These are phyloP conservation scores for Pythium aphanidermatum DNA, from an alignment of 352 stramenopile species.

Conservation along the genomic window DNA sequence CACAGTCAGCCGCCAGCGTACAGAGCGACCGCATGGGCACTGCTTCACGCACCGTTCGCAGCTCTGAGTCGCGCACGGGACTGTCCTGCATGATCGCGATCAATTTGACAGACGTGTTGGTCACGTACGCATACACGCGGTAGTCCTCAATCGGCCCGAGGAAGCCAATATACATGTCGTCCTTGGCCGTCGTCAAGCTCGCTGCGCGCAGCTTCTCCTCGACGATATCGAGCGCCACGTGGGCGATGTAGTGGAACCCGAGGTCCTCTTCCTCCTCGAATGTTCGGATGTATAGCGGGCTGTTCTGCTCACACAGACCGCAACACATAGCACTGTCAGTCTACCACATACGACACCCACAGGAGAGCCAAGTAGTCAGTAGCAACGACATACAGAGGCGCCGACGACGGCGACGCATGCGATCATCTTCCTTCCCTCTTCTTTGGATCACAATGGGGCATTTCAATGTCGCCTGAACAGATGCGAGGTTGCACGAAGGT, in stretches of 20 bases:
- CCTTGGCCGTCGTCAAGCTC: slow-evolving; percentile 43
- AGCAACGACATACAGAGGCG: slow-evolving; percentile 45
- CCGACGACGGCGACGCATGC: slow-evolving; percentile 76
- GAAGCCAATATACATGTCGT: slow-evolving; percentile 86
- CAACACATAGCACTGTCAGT: not conserved
- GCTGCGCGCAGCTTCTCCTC: slow-evolving; percentile 66
- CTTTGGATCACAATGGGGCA: too few relatives aligned
- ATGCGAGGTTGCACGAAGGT: slow-evolving; percentile 18
- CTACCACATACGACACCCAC: too few relatives aligned
- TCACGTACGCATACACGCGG: slow-evolving; percentile 75
- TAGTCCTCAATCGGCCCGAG: slow-evolving; percentile 84
- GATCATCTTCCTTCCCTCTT: slow-evolving; percentile 66
- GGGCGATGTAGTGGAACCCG: slow-evolving; percentile 83
- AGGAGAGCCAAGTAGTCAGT: not conserved
- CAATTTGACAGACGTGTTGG: slow-evolving; percentile 83
- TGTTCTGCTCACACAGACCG: slow-evolving; percentile 37
- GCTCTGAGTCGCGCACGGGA: slow-evolving; percentile 69
- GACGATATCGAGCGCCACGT: slow-evolving; percentile 81
- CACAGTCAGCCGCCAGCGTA: too few relatives aligned
- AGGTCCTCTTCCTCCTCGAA: slow-evolving; percentile 83
- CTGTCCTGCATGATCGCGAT: slow-evolving; percentile 71
- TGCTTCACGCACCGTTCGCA: slow-evolving; percentile 60
- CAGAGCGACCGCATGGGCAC: too few relatives aligned
- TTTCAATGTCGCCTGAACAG: not conserved
- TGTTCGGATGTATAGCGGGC: slow-evolving; percentile 73